Evolutionary conservation across 768 basidiomycete species (phyloP).

Genomic region (Suillus placidus): DNA sequence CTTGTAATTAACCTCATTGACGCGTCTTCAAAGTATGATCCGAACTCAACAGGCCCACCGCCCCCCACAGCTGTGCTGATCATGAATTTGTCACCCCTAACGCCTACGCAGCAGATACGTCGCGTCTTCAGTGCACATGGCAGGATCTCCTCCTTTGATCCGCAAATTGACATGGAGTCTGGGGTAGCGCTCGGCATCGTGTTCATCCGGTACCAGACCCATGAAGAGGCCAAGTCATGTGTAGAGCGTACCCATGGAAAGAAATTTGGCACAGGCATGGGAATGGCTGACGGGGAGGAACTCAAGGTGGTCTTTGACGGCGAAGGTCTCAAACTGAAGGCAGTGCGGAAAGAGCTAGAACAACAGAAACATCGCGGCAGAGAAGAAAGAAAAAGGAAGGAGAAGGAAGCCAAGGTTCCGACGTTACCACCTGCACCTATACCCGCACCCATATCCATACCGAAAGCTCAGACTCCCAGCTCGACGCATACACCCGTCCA

Average conservation of each 20-base stretch:
- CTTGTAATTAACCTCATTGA: slow-evolving; percentile 8
- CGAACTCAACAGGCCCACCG: slow-evolving; percentile 67
- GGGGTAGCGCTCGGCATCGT: slow-evolving; percentile 85
- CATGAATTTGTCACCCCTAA: slow-evolving; percentile 70
- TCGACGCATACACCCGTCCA: slow-evolving; percentile 28
- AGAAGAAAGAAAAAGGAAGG: slow-evolving; percentile 51
- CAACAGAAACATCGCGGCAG: slow-evolving; percentile 47
- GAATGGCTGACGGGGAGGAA: slow-evolving; percentile 52
- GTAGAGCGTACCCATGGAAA: slow-evolving; percentile 69
- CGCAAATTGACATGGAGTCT: slow-evolving; percentile 77
- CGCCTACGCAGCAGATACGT: slow-evolving; percentile 64
- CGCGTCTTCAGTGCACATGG: slow-evolving; percentile 69
- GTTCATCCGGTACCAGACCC: slow-evolving; percentile 64
- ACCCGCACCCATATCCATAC: slow-evolving; percentile 17
- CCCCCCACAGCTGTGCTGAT: slow-evolving; percentile 78
- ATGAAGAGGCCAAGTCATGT: slow-evolving; percentile 71
- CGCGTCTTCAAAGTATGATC: slow-evolving; percentile 61
- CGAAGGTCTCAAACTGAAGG: slow-evolving; percentile 63
- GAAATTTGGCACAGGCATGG: slow-evolving; percentile 51
- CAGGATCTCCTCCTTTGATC: slow-evolving; percentile 64
- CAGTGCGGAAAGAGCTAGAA: slow-evolving; percentile 68
- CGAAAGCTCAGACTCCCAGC: slow-evolving; percentile 24
- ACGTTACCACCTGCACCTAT: slow-evolving; percentile 17
- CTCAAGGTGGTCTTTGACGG: slow-evolving; percentile 82
- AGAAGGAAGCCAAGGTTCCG: slow-evolving; percentile 28